Evolutionary conservation across 1,284 basidiomycete genomes (phyloP).

Genomic region (Volvariella volvacea): DNA sequence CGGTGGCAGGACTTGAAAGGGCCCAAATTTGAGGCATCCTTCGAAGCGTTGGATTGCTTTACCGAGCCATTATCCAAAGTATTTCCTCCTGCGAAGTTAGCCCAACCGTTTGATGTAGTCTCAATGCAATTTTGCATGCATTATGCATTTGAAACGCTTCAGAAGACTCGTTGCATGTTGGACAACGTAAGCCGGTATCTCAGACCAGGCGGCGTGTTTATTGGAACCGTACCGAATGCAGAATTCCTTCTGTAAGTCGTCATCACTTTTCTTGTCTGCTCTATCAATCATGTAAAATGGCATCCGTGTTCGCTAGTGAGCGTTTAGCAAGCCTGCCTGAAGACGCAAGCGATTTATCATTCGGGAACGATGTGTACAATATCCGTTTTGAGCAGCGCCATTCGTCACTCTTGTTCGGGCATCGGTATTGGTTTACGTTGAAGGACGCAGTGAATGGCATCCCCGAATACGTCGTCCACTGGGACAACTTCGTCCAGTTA

Average conservation of each 20-base stretch:
- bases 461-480: constrained; percentile 93
- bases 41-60: constrained; percentile 90
- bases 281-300: constrained; percentile 8
- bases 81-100: constrained; percentile 56
- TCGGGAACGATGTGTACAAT: constrained; percentile 88
- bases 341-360: constrained; percentile 59
- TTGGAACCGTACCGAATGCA: constrained; percentile 92
- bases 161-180: constrained; percentile 89
- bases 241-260: constrained; percentile 67
- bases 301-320: constrained; percentile 35
- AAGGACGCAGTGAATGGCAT: constrained; percentile 95
- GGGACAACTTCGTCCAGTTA: constrained; percentile 87
- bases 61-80: constrained; percentile 62
- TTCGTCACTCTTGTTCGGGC: constrained; percentile 71
- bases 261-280: constrained; percentile 7
- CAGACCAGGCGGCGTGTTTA: constrained; percentile 79
- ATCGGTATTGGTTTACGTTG: constrained; percentile 92
- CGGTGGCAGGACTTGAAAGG: constrained; percentile 53
- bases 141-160: constrained; percentile 90
- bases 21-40: constrained; percentile 67
- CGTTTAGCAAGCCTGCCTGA: constrained; percentile 62
- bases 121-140: constrained; percentile 99
- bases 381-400: constrained; percentile 77
- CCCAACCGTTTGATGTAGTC: constrained; percentile 82
- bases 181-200: constrained; percentile 84